These are phyloP conservation scores for Aspergillus avenaceus DNA, from an alignment of 495 filamentous ascomycete genomes.

Conservation along the genomic window DNA sequence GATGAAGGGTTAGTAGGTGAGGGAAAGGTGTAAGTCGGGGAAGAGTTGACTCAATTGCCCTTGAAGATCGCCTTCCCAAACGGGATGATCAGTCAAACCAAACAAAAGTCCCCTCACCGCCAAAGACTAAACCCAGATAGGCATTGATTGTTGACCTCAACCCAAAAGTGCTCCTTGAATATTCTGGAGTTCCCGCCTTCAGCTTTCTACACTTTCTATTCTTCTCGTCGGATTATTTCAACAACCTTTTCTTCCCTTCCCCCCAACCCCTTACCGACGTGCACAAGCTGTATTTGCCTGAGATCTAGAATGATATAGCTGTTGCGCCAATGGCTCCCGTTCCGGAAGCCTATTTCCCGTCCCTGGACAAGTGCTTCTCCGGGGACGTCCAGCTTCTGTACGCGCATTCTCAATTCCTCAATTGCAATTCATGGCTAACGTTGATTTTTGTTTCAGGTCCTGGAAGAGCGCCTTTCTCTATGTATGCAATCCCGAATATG, in stretches of 20 bases:
- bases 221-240: background rate
- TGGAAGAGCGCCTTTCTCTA: slow-evolving; percentile 71
- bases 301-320: slow-evolving; percentile 52
- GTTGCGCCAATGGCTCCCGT: slow-evolving; percentile 65
- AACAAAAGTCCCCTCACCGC: slow-evolving; percentile 29
- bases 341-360: slow-evolving; percentile 56
- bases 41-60: background rate
- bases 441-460: slow-evolving; percentile 48
- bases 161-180: slow-evolving; percentile 22
- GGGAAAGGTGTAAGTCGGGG: background rate
- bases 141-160: slow-evolving; percentile 37
- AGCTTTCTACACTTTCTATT: slow-evolving; percentile 5
- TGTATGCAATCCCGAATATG: slow-evolving; percentile 49
- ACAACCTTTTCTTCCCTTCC: slow-evolving; percentile 7
- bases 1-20: background rate
- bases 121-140: slow-evolving; percentile 34
- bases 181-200: slow-evolving; percentile 15
- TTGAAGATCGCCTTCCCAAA: slow-evolving; percentile 12
- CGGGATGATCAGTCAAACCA: slow-evolving; percentile 3
- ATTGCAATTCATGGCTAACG: slow-evolving; percentile 7
- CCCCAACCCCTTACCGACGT: slow-evolving; percentile 5
- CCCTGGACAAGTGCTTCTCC: slow-evolving; percentile 59
- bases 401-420: slow-evolving; percentile 16
- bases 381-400: slow-evolving; percentile 58
- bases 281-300: slow-evolving; percentile 9